A percentile compares a stretch with the other conserved stretches of the same genome.
phyloP scores from a whole-genome alignment of 345 rosid species.

The Citrus mangshanensis region DNA sequence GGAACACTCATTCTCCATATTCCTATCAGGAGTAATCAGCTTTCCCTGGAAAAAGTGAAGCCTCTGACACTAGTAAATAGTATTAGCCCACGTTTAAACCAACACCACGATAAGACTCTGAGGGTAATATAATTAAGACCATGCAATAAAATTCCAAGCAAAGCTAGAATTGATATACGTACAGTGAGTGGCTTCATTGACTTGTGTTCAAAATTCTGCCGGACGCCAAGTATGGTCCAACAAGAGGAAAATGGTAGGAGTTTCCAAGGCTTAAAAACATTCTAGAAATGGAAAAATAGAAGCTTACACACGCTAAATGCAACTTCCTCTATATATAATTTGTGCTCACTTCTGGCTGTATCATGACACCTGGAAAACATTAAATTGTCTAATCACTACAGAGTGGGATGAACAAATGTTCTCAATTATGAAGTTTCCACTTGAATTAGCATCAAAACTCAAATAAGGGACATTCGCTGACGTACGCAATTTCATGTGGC shows the following conservation, averaged over 20 bases:
- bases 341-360: neutral
- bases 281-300: neutral
- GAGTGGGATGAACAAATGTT: neutral
- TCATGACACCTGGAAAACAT: neutral
- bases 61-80: neutral
- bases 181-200: neutral
- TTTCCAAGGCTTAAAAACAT: neutral
- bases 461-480: neutral
- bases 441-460: neutral
- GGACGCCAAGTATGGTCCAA: neutral
- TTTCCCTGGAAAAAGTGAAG: neutral
- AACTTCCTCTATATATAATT: neutral
- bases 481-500: neutral
- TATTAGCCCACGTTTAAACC: neutral
- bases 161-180: neutral
- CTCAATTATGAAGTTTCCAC: neutral
- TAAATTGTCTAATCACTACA: neutral
- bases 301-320: neutral
- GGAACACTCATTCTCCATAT: conserved; percentile 9
- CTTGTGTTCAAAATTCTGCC: neutral
- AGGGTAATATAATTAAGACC: neutral
- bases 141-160: neutral
- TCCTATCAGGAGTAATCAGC: neutral
- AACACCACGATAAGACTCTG: neutral
- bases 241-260: neutral